Evolutionary conservation across 1,139 yeast genomes (phyloP).

Genomic region (Debaryomyces subglobosus): DNA sequence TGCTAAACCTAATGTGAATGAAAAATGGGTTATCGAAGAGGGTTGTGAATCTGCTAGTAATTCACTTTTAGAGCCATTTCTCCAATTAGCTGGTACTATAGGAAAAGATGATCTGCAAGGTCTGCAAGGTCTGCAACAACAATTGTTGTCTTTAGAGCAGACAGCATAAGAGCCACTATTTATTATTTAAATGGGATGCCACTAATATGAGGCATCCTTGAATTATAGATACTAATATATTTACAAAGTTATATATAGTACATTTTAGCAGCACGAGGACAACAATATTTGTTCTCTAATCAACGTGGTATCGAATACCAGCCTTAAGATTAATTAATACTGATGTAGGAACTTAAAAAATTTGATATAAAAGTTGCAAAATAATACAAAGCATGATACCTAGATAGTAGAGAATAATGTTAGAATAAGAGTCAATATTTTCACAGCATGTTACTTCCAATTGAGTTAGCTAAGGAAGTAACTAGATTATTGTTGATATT

Average conservation of each 20-base stretch:
- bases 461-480: too few species aligned
- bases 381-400: too few species aligned
- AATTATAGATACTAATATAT: neutral
- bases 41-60: slow-evolving; percentile 34
- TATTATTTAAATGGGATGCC: neutral
- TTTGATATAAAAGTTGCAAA: too few species aligned
- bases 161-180: neutral
- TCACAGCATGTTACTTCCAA: too few species aligned
- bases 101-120: neutral
- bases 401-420: too few species aligned
- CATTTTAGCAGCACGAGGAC: neutral
- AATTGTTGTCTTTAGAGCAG: neutral
- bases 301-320: too few species aligned
- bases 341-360: too few species aligned
- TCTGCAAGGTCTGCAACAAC: neutral
- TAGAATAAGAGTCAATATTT: too few species aligned
- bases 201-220: too few species aligned
- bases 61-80: slow-evolving; percentile 7
- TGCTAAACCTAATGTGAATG: slow-evolving; percentile 21
- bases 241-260: neutral
- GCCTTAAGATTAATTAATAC: too few species aligned
- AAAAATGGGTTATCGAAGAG: slow-evolving; percentile 60
- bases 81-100: slow-evolving; percentile 3
- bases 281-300: too few species aligned
- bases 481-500: too few species aligned